Conservation (phyloP, 1,284 basidiomycete genomes). For the Tilletia caries region DNA sequence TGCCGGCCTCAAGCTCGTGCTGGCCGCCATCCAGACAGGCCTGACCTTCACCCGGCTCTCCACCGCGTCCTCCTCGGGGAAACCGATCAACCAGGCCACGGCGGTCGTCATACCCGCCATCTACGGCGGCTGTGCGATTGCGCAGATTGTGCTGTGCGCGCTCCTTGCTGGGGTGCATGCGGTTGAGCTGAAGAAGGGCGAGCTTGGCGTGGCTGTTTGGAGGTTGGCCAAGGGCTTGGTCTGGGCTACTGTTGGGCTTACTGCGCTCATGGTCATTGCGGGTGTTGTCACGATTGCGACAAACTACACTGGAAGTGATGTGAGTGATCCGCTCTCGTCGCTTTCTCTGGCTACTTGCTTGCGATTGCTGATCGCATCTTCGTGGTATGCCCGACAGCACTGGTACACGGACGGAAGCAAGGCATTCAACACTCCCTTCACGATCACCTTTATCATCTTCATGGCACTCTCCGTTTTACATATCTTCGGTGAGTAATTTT, state of each 20-base stretch:
- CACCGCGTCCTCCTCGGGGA: neutral
- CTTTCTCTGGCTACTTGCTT: neutral
- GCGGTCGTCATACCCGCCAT: slow-evolving; percentile 7
- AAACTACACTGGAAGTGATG: neutral
- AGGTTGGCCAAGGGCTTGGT: neutral
- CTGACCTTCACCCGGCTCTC: neutral
- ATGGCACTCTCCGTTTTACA: neutral
- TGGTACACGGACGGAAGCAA: neutral
- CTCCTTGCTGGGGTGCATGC: neutral
- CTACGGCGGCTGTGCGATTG: neutral
- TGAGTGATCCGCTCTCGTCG: neutral
- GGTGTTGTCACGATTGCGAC: neutral
- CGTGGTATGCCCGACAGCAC: neutral
- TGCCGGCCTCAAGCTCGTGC: slow-evolving; percentile 1
- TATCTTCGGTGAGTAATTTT: neutral
- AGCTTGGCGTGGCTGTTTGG: neutral
- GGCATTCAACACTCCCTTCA: slow-evolving; percentile 5
- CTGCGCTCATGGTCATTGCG: neutral
- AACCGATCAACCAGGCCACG: neutral
- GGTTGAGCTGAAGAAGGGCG: neutral
- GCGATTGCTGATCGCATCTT: neutral
- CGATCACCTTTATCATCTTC: slow-evolving; percentile 10
- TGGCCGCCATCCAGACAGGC: neutral
- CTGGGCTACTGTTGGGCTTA: neutral
- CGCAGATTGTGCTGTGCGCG: neutral